Conservation (phyloP, 495 filamentous ascomycete genomes). For the Oidiodendron maius region DNA sequence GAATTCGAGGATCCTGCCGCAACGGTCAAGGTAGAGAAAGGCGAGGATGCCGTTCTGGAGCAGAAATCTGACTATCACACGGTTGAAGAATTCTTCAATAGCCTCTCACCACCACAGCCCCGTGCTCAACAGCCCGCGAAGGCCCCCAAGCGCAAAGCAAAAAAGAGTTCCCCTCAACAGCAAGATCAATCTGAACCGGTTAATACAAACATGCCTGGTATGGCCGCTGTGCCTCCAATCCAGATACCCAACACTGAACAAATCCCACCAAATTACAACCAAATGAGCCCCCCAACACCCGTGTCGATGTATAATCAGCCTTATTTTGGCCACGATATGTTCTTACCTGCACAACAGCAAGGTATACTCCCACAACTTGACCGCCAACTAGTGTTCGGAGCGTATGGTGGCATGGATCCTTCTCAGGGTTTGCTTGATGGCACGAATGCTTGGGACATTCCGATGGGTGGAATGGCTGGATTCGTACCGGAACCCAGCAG, state of each 20-base stretch:
- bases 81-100: constrained; percentile 92
- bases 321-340: constrained; percentile 12
- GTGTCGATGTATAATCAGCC: constrained; percentile 16
- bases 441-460: constrained; percentile 21
- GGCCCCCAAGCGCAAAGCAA: constrained; percentile 19
- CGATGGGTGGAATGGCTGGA: constrained; percentile 18
- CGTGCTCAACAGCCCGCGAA: constrained; percentile 35
- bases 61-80: constrained; percentile 86
- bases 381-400: constrained; percentile 72
- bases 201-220: constrained; percentile 15
- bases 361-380: constrained; percentile 57
- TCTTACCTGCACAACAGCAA: constrained; percentile 35
- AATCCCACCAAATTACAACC: constrained; percentile 13
- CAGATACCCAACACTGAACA: constrained; percentile 14
- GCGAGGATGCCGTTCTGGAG: constrained; percentile 74
- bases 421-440: constrained; percentile 18
- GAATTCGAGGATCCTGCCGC: constrained; percentile 76
- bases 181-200: constrained; percentile 11
- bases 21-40: constrained; percentile 57
- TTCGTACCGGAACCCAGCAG: constrained; percentile 48
- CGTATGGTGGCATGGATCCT: constrained; percentile 58
- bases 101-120: constrained; percentile 54
- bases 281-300: constrained; percentile 21
- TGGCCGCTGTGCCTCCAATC: constrained; percentile 1
- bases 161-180: constrained; percentile 5